Base-by-base conservation (phyloP, 1,139 yeast genomes). In the Taiozyma sp. region DNA sequence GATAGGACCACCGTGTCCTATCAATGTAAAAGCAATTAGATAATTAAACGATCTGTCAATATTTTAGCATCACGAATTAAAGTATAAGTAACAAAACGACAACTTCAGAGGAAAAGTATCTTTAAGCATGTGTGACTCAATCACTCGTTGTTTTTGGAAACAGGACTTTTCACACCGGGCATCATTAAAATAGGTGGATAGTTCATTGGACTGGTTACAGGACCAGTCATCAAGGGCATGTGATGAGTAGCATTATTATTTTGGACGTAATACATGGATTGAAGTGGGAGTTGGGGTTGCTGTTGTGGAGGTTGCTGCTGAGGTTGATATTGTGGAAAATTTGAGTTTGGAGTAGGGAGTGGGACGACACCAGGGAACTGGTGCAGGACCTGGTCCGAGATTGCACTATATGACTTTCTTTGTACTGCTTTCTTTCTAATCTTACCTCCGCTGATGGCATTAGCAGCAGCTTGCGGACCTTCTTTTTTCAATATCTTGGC, bases 401-500 rank as follows among this genome's bases (percentile, higher is more conserved):
- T 24, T 19, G 40, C 23, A 7, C 40, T 38, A 10, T 38, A 38
- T 16, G 40, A 38, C 6, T 50, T 46, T 46, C 48, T 43, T 44
- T 40, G 45, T 12, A 43, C 22, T 16, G 49, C 29, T 28, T 32
- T 45, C 29, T 45, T 51, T 16, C 34, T 50, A 24, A 46, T 52
- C 48, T 47, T 54, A 12, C 47, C 44, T 9, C 48, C 51, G 23
- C 52, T 61, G 14, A 60, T 53, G 57, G 74, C 77, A 65, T 75
- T 71, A 46, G 83, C 78, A 52, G 93, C 92, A 48, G 75, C 73
- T 1, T 73, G 79, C 38, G 84, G 83, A 3, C 93, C 93, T 58
- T 80, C 82, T 54, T 80, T 73, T 65, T 84, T 84, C 47, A 81
- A 80, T 50, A 86, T 71, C 65, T 87, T 87, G 29, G 93, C 90